Conservation (phyloP, 83 land plant genomes). For the Picea abies region DNA sequence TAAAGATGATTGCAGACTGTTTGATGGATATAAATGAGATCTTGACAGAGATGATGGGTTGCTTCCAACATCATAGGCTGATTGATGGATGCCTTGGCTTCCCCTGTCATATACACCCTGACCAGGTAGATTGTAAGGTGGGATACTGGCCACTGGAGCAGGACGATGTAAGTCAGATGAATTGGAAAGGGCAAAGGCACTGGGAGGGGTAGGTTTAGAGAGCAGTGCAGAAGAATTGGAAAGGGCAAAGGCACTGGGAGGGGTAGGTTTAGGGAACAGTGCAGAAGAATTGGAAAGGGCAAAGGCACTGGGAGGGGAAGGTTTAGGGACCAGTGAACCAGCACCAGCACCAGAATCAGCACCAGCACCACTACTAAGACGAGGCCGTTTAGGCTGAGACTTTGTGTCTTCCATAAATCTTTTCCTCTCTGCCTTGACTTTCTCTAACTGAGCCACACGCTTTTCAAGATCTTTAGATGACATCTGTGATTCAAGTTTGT, state of each 20-base stretch:
- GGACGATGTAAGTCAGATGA: too few species aligned
- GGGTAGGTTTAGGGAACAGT: too few species aligned
- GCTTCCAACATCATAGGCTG: not conserved
- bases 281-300: too few species aligned
- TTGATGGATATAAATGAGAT: constrained; percentile 1
- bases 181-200: not conserved
- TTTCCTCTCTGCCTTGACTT: too few species aligned
- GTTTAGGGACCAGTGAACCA: not conserved
- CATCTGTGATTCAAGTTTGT: constrained; percentile 44
- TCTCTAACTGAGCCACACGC: constrained; percentile 40
- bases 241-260: not conserved
- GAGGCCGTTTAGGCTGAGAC: constrained; percentile 12
- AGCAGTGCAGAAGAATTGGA: too few species aligned
- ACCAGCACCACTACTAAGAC: not conserved
- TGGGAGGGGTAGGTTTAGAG: not conserved
- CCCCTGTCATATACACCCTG: constrained; percentile 4
- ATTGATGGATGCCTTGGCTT: constrained; percentile 7
- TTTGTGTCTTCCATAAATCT: too few species aligned
- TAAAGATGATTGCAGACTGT: too few species aligned
- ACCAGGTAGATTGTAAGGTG: constrained; percentile 1
- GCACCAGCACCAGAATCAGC: not conserved
- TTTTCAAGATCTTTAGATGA: constrained; percentile 30
- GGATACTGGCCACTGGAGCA: not conserved
- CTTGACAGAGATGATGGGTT: constrained; percentile 5
- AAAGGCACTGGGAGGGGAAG: too few species aligned